Base-by-base conservation (phyloP, 306 rosid genomes). In the Quercus alba region DNA sequence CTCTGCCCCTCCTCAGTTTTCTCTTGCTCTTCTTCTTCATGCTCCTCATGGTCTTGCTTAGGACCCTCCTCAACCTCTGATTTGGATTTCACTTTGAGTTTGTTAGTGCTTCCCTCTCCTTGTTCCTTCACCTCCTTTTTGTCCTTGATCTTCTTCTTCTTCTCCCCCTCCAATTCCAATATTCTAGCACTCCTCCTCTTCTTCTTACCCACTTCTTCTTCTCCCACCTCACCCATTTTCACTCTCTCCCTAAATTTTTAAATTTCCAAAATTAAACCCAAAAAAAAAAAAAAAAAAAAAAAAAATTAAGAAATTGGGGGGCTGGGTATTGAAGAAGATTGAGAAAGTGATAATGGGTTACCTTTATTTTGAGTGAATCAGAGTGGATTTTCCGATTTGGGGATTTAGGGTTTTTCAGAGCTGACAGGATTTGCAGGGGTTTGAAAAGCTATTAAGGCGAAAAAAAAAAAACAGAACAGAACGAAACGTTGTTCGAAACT, bases 161-260 rank as follows among this genome's bases (percentile, higher is more conserved):
- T 46, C 72, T 68, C 72, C 12, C 20, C 72, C 9, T 35, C 72
- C 72, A 68, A 68, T n/a, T 19, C 72, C 72, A 68, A 68, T 68
- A 68, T 68, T 12, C 72, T 23, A 25, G 72, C 72, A 68, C 72
- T 68, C 72, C 72, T 68, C 28, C 72, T 68, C 72, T 68, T 68
- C 72, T 35, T 68, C 8, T 49, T 68, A 3, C 72, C 72, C 11
- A 35, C 72, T 35, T 31, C 72, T 67, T 67, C 72, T 67, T 44
- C 72, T 67, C 49, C 54, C 52, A 9, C 72, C 54, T 35, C 52
- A 35, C 17, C 38, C 72, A 68, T 68, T 35, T 64, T 33, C 52
- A 8, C 25, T 68, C 52, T n/a, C 5, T 35, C 11, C 54, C 23
- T 12, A 7, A 19, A n/a, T 1, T 49, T 49, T 49, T 49, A 35